These are phyloP conservation scores for Tulasnella sp. DNA, from an alignment of 768 basidiomycete genomes.

Conservation along the genomic window DNA sequence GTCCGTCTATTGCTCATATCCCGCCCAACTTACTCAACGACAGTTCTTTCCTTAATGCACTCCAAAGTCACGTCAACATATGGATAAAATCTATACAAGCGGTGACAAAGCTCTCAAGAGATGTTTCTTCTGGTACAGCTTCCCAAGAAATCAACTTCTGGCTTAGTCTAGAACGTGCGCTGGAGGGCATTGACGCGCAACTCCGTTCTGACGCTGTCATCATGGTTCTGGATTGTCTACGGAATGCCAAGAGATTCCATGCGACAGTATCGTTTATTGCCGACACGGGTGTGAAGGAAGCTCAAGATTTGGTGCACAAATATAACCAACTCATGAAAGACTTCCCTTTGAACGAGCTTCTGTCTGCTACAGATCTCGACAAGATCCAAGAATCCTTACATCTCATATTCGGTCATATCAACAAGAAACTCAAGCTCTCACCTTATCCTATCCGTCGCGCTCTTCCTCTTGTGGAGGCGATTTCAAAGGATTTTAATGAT, in stretches of 20 bases:
- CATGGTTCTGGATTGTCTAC: slow-evolving; percentile 84
- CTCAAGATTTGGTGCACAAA: slow-evolving; percentile 87
- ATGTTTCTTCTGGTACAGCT: slow-evolving; percentile 88
- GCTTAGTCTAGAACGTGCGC: slow-evolving; percentile 83
- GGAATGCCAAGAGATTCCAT: slow-evolving; percentile 93
- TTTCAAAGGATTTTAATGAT: slow-evolving; percentile 95
- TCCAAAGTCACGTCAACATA: slow-evolving; percentile 86
- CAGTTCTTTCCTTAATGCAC: slow-evolving; percentile 79
- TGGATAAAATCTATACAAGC: slow-evolving; percentile 99
- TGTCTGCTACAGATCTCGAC: slow-evolving; percentile 90
- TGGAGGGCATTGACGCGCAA: slow-evolving; percentile 89
- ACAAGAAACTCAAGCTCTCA: slow-evolving; percentile 88
- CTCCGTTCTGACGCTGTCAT: slow-evolving; percentile 83
- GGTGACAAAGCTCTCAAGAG: slow-evolving; percentile 88
- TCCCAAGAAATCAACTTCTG: slow-evolving; percentile 99
- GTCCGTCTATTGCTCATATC: slow-evolving; percentile 63
- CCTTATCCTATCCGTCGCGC: slow-evolving; percentile 95
- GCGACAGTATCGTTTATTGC: slow-evolving; percentile 97
- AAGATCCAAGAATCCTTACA: slow-evolving; percentile 84
- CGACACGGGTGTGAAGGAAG: slow-evolving; percentile 92
- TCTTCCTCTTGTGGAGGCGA: slow-evolving; percentile 93
- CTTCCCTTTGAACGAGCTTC: slow-evolving; percentile 90
- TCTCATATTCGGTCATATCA: slow-evolving; percentile 85
- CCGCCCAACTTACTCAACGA: slow-evolving; percentile 68
- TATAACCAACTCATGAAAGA: slow-evolving; percentile 99